Evolutionary conservation across 1,284 basidiomycete genomes (phyloP), one percentile per base, ranked within the genome.

Genomic region (Leucoagaricus sp.): DNA sequence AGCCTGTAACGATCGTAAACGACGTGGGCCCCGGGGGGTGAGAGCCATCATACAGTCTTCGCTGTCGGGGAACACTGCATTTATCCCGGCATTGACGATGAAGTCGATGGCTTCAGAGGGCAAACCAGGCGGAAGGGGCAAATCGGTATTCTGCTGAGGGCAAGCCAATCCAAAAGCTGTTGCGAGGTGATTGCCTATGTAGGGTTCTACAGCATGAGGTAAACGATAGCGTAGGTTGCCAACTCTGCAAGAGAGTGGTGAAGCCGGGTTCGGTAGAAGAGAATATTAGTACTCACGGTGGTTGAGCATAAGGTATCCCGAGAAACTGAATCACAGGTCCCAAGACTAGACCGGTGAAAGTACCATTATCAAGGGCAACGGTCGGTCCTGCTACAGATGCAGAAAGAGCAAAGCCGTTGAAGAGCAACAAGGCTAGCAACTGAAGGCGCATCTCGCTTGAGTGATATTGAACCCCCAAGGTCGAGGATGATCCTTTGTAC

Each of bases 261-360:
- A 17, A 40, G 9, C 25, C 17, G 34, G 55, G 48, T 28, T 31
- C 17, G n/a, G 5, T 31, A 13, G 25, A 21, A 7, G 12, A 46
- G 13, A 17, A 25, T 19, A 49, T 21, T 26, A 25, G 51, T 28
- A 60, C 67, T 48, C 40, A 76, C 75, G 75, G 75, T 31, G 75
- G 72, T 59, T 72, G 61, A 8, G 81, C 81, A 58, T 77, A 84
- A 0, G 82, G 81, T 25, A 83, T 79, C 0, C 81, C 80, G 1
- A 83, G 66, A 58, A 76, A 81, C 44, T 72, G 70, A 12, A 67
- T 64, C 0, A 72, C 67, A 6, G 58, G 58, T 2, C 69, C 65
- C 12, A 66, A 67, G n/a, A 55, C 62, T n/a, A 53, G 58, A 23
- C 77, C 77, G 23, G 66, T 69, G 57, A 78, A 69, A 17, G 68